These are phyloP conservation scores for Penicillium sp. DNA, from an alignment of 2,329 filamentous ascomycete genomes.

Conservation along the genomic window DNA sequence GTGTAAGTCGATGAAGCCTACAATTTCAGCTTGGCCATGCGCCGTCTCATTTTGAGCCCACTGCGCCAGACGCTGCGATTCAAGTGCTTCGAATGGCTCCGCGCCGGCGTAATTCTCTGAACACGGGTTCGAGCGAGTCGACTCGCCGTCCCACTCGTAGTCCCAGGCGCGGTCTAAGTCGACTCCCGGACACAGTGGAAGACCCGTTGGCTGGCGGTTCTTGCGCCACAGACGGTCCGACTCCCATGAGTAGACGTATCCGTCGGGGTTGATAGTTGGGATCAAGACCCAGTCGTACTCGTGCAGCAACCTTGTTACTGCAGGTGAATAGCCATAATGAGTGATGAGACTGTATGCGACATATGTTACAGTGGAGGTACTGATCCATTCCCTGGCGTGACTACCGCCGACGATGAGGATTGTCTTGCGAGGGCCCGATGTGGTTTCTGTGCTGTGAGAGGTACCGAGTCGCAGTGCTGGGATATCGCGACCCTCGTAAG, in stretches of 20 bases:
- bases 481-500: conserved; percentile 84
- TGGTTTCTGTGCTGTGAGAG: conserved; percentile 48
- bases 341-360: conserved; percentile 85
- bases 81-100: conserved; percentile 75
- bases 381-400: conserved; percentile 97
- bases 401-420: conserved; percentile 78
- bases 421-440: conserved; percentile 62
- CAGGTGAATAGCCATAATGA: conserved; percentile 68
- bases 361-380: conserved; percentile 85
- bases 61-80: conserved; percentile 69
- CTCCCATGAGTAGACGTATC: conserved; percentile 91
- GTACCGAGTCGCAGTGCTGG: conserved; percentile 72
- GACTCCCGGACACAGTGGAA: conserved; percentile 80
- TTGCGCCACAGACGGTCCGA: conserved; percentile 93
- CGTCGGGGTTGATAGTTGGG: conserved; percentile 87
- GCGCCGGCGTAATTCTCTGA: conserved; percentile 87
- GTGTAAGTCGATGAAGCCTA: conserved; percentile 87
- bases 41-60: conserved; percentile 80
- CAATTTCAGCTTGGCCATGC: conserved; percentile 68
- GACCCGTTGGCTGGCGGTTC: conserved; percentile 74
- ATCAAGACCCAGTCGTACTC: conserved; percentile 86
- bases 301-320: conserved; percentile 73
- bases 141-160: conserved; percentile 74
- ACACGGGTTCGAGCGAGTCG: conserved; percentile 72
- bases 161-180: conserved; percentile 86